Conservation (phyloP, 495 filamentous ascomycete genomes). For the Coniosporium apollinis region DNA sequence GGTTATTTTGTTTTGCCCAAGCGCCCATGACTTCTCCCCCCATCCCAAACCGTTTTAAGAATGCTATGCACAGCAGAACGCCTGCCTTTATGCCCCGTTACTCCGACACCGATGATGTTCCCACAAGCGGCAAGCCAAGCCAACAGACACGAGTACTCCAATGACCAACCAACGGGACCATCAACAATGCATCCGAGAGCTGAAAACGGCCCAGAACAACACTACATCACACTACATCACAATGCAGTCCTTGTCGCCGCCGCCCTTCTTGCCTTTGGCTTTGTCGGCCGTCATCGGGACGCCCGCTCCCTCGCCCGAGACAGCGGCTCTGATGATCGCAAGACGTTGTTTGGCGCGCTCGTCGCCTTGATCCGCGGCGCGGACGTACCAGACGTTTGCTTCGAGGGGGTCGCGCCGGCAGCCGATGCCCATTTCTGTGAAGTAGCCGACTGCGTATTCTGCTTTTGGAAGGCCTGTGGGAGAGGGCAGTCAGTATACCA, state of each 20-base stretch:
- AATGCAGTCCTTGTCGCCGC: constrained; percentile 3
- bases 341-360: constrained; percentile 74
- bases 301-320: constrained; percentile 46
- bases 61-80: too few relatives aligned
- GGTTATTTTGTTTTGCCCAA: too few relatives aligned
- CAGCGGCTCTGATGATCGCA: constrained; percentile 70
- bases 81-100: too few relatives aligned
- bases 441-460: constrained; percentile 89
- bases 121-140: too few relatives aligned
- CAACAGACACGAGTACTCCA: too few relatives aligned
- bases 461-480: constrained; percentile 69
- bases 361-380: constrained; percentile 84
- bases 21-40: too few relatives aligned
- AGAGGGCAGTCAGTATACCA: constrained; percentile 3
- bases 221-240: too few relatives aligned
- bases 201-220: too few relatives aligned
- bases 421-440: constrained; percentile 96
- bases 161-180: too few relatives aligned
- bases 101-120: too few relatives aligned
- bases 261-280: constrained; percentile 12
- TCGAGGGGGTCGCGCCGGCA: constrained; percentile 84
- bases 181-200: too few relatives aligned
- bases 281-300: constrained; percentile 12
- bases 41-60: too few relatives aligned
- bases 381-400: constrained; percentile 97